These are phyloP conservation scores for Colletotrichum siamense DNA, from an alignment of 2,329 filamentous ascomycete species.

Conservation along the genomic window DNA sequence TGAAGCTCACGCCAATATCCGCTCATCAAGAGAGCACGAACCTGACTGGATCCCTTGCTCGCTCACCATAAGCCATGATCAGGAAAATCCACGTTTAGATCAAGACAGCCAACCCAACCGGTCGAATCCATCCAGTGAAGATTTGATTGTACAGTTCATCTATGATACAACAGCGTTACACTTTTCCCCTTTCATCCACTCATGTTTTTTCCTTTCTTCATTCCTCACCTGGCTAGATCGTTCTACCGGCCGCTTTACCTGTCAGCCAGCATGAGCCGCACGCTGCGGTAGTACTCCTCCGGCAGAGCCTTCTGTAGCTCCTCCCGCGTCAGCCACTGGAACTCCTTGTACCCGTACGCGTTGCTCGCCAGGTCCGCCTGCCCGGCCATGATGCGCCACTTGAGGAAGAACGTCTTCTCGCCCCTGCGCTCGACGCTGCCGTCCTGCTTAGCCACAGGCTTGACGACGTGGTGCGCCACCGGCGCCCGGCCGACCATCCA, in stretches of 20 bases:
- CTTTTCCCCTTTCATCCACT: conserved; percentile 23
- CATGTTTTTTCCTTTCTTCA: not conserved
- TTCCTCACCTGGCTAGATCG: not conserved
- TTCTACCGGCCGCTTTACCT: conserved; percentile 53
- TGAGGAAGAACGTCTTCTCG: conserved; percentile 94
- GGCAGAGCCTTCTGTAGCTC: conserved; percentile 76
- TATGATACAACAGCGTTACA: conserved; percentile 42
- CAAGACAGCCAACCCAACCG: not conserved
- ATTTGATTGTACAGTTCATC: conserved; percentile 32
- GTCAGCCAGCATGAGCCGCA: conserved; percentile 85
- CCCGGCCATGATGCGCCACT: conserved; percentile 95
- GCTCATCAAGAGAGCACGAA: not conserved
- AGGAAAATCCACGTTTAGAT: not conserved
- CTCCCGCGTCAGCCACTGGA: conserved; percentile 90
- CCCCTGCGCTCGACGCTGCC: conserved; percentile 55
- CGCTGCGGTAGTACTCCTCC: conserved; percentile 72
- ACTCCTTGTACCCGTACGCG: conserved; percentile 76
- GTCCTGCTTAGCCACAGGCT: conserved; percentile 53
- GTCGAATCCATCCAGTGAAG: conserved; percentile 1
- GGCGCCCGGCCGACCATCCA: conserved; percentile 95
- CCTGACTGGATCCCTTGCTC: not conserved
- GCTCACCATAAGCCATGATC: not conserved
- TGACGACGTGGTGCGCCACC: conserved; percentile 76
- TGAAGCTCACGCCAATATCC: not conserved
- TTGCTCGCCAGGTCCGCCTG: conserved; percentile 82